phyloP scores from a whole-genome alignment of 495 filamentous ascomycete species.

The Tuber melanosporum region DNA sequence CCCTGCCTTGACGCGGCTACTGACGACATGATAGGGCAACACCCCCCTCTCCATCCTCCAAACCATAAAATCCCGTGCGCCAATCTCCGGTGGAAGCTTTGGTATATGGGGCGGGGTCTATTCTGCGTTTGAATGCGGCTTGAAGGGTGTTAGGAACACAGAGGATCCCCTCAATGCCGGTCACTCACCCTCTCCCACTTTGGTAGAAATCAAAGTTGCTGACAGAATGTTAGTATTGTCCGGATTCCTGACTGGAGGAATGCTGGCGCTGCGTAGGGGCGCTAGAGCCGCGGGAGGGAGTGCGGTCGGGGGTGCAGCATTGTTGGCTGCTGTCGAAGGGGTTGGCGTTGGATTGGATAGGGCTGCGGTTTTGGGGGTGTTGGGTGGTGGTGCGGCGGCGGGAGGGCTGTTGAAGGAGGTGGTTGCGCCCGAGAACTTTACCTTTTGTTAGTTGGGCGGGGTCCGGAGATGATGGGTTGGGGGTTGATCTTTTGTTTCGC shows the following conservation, averaged over 20 bases:
- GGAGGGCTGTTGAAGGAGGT: constrained; percentile 96
- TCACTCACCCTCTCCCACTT: constrained; percentile 41
- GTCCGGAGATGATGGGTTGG: background rate
- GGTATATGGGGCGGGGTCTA: constrained; percentile 96
- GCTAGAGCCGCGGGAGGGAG: constrained; percentile 81
- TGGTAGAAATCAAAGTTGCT: background rate
- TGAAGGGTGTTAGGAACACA: constrained; percentile 91
- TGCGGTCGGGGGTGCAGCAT: constrained; percentile 87
- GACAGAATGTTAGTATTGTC: constrained; percentile 58
- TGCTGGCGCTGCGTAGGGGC: constrained; percentile 84
- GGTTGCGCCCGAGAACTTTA: constrained; percentile 56
- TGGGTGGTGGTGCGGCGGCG: constrained; percentile 91
- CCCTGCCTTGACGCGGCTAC: background rate
- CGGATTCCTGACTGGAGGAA: constrained; percentile 93
- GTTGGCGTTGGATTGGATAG: constrained; percentile 95
- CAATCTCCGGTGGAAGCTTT: constrained; percentile 94
- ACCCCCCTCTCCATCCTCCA: constrained; percentile 58
- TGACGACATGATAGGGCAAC: background rate
- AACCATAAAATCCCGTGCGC: constrained; percentile 92
- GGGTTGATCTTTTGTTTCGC: background rate
- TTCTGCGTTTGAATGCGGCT: constrained; percentile 87
- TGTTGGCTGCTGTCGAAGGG: constrained; percentile 92
- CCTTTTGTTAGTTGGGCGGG: constrained; percentile 20
- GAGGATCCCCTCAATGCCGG: constrained; percentile 96
- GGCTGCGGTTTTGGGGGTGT: constrained; percentile 70